Evolutionary conservation across 2,329 filamentous ascomycete genomes (phyloP), one percentile per base, ranked within the genome.

Genomic region (Fusarium solani-melongenae): DNA sequence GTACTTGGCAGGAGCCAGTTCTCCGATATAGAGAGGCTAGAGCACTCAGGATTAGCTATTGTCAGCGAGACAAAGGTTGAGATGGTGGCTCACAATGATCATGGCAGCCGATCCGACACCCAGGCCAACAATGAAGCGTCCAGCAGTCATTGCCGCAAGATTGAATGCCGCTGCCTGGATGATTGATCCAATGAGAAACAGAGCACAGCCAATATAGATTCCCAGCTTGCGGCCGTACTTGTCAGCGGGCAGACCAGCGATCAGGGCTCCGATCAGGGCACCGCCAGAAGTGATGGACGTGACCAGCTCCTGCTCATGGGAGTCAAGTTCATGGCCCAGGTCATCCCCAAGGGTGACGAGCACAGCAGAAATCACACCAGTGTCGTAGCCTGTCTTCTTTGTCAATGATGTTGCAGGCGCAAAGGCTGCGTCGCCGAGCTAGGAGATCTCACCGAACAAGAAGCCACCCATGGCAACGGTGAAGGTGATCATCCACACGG

Each of bases 271-370:
- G 4, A 78, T 60, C 3, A 78, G 70, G 20, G 75, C 76, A 39
- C 76, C 76, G 9, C 83, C 86, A 11, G 84, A 86, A 22, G 83
- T 86, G 17, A 88, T 82, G 0, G 86, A 87, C 0, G 87, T 88
- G 51, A 88, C 84, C 20, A 88, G 79, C 71, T 88, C 86, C 69
- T 86, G 83, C 65, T 88, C 85, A 4, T 79, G 81, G 2, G 82
- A 81, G 24, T 70, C 78, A 3, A 86, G 76, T 1, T 78, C 76
- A 17, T 82, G 79, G 14, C 82, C 82, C n/a, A 88, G 82, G 58
- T 75, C 74, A 15, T 71, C 27, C 14, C 65, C 34, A 36, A 77
- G 71, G 34, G 74, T 74, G 17, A 79, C 66, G 33, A 82, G 66
- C 5, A 80, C 80, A 10, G 81, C 72, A 8, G 79, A 81, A 12